Evolutionary conservation across 164 flowering plant species (phyloP), one percentile per base, ranked within the genome.

Genomic region (Chimonanthus praecox): DNA sequence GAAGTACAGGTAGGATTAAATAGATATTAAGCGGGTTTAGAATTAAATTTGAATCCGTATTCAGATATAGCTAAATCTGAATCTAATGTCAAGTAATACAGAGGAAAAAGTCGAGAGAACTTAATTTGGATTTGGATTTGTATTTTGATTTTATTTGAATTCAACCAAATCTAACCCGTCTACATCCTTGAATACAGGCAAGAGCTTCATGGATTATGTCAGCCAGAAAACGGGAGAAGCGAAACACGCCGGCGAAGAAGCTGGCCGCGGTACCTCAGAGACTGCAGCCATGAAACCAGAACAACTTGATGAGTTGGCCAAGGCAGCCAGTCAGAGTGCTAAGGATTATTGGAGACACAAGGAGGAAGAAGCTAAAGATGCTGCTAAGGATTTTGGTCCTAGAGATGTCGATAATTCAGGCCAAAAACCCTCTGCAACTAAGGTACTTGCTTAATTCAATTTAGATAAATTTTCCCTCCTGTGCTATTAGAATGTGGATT

Each of bases 321-420:
- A 61, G 1, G 71, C 66, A 3, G 75, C 68, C 1, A 71, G 77
- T 13, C 68, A 72, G 49, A 76, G 20, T 0, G 75, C 72, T 0
- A 76, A 72, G 0, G 88, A 86, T 4, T 83, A 82, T 72, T 67
- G 76, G 1, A 75, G 68, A 3, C 87, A 83, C 70, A 83, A 69
- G 68, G 77, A 82, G 0, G 85, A 80, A 72, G 87, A 81, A 49
- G 87, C 87, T 6, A 85, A 88, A 33, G 86, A 83, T 61, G 60
- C 4, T 8, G 44, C 48, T 21, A 45, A 7, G 50, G 13, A 50
- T 3, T 13, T 78, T 80, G 51, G 2, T 85, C 83, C 4, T 83
- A 78, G 77, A 73, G 68, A 51, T 1, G 15, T 7, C 2, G 58
- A 50, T 50, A 6, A 50, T 50, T 6, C 11, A 6, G 58, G 9